Percentiles rank a stretch among this genome's conserved stretches.
Evolutionary conservation across 805 yeast species (phyloP).

Genomic region (Candida anglica): DNA sequence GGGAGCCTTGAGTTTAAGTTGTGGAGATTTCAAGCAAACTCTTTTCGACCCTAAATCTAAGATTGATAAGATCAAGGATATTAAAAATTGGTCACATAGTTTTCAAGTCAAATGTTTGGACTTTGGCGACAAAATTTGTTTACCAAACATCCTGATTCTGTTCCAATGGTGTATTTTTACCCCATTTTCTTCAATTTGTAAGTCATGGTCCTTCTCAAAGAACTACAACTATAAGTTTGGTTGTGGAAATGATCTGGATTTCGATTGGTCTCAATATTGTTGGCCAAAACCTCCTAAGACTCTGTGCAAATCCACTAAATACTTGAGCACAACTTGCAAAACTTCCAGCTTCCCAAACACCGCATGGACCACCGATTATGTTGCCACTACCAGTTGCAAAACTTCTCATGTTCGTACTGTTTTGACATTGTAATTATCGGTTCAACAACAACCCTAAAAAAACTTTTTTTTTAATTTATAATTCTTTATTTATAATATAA

Average conservation of each 20-base stretch:
- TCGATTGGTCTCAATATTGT: no score
- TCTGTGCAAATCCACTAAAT: no score
- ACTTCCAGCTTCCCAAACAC: no score
- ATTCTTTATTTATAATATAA: no score
- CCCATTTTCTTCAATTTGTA: no score
- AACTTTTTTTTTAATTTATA: no score
- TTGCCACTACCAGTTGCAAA: no score
- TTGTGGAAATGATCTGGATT: conserved; percentile 1
- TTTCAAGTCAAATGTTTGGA: conserved; percentile 1
- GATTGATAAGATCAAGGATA: not conserved
- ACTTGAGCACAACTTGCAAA: no score
- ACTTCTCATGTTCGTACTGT: no score
- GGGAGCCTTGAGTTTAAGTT: not conserved
- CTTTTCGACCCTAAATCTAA: not conserved
- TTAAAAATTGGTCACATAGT: not conserved
- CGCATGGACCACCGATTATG: no score
- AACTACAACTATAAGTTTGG: not conserved
- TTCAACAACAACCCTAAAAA: no score
- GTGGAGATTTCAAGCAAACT: not conserved
- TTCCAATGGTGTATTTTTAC: conserved; percentile 1
- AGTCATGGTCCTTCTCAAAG: not conserved
- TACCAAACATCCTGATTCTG: conserved; percentile 1
- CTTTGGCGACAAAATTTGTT: conserved; percentile 1
- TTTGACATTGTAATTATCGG: no score
- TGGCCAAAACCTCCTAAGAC: conserved; percentile 1